Evolutionary conservation across 2,329 filamentous ascomycete genomes (phyloP), one percentile per base, ranked within the genome.

Genomic region (Botrytis porri): DNA sequence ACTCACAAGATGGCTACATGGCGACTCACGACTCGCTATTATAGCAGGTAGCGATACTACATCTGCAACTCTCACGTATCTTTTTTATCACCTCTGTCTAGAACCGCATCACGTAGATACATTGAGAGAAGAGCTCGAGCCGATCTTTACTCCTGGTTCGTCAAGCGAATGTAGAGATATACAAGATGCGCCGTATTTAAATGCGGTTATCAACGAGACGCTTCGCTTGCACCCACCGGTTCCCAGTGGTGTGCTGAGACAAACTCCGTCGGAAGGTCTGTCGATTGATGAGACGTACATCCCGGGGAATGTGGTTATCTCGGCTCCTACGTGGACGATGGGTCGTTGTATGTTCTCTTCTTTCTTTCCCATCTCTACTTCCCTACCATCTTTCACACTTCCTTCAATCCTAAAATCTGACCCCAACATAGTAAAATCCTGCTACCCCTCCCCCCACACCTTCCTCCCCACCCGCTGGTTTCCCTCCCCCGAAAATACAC

Each of bases 41-140:
- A 79, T 83, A 37, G 82, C 82, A 37, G 82, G 82, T 8, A 83
- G 81, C 51, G 84, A 85, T 74, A 85, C 84, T 10, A 84, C 83
- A 0, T 79, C 83, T 12, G 80, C 81, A 0, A 81, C 82, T 0
- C 75, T 85, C 32, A 81, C 82, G 1, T 79, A 80, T 69, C 77
- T 84, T 10, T 83, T 86, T 77, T 85, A 83, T 74, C 73, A 77
- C 48, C 69, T 80, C 3, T 74, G 72, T 16, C 61, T 70, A 5
- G 65, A 75, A 14, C 78, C 73, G 0, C 54, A 63, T 9, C 62
- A 73, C 6, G 35, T 76, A n/a, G 2, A 59, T 0, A 75, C 74
- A 14, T 69, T 78, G 12, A 71, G 76, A n/a, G 64, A 75, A 45
- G 77, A 78, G 67, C 41, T 77, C 1, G 45, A 54, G 14, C 57